These are phyloP conservation scores for Hanseniaspora vineae DNA, from an alignment of 805 yeast genomes.

Conservation along the genomic window DNA sequence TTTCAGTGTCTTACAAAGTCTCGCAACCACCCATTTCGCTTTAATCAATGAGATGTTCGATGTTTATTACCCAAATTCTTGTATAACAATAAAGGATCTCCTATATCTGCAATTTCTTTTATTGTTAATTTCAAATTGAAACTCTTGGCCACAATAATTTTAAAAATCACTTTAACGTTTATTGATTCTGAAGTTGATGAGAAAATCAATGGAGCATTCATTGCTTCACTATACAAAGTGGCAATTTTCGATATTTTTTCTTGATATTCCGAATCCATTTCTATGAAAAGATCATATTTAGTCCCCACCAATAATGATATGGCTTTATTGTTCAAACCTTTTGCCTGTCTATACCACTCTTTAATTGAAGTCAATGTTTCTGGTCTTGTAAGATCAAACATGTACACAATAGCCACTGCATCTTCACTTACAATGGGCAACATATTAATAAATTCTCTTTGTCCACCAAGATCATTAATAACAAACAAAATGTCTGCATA, in stretches of 20 bases:
- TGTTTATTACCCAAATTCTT: slow-evolving; percentile 19
- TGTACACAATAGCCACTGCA: slow-evolving; percentile 80
- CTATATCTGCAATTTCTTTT: slow-evolving; percentile 71
- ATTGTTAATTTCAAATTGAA: slow-evolving; percentile 73
- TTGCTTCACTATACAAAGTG: slow-evolving; percentile 72
- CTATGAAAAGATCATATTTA: slow-evolving; percentile 78
- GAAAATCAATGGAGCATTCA: slow-evolving; percentile 76
- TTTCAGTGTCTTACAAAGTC: too few species aligned
- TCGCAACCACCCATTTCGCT: too few species aligned
- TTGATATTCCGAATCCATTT: slow-evolving; percentile 68
- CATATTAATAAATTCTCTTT: slow-evolving; percentile 90
- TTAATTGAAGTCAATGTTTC: slow-evolving; percentile 77
- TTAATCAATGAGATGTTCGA: background rate
- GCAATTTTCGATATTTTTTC: slow-evolving; percentile 74
- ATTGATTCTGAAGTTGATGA: slow-evolving; percentile 88
- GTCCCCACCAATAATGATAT: slow-evolving; percentile 89
- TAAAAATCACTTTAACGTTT: slow-evolving; percentile 87
- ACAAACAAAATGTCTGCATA: slow-evolving; percentile 83
- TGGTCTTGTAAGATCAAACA: slow-evolving; percentile 82
- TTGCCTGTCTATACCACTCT: slow-evolving; percentile 89
- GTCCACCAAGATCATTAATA: slow-evolving; percentile 95
- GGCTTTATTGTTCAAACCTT: slow-evolving; percentile 82
- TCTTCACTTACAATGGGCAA: slow-evolving; percentile 83
- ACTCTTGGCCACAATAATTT: slow-evolving; percentile 78
- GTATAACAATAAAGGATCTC: slow-evolving; percentile 85